Percentiles rank a stretch among this genome's conserved stretches.
Conservation (phyloP, 306 rosid species). For the Cyamopsis tetragonoloba region DNA sequence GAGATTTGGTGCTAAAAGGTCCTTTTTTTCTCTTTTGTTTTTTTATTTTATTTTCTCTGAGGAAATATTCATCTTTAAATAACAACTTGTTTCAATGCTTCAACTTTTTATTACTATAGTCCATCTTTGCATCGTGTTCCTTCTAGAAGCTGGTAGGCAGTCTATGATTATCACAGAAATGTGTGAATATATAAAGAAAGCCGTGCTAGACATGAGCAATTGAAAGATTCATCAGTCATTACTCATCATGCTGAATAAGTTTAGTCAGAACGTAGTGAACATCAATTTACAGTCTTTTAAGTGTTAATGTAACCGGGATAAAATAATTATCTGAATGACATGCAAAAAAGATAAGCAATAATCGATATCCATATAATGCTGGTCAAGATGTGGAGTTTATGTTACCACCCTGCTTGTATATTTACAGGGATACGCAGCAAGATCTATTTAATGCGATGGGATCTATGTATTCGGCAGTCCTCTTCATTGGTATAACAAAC, state of each 20-base stretch:
- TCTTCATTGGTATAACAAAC: conserved; percentile 87
- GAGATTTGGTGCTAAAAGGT: conserved; percentile 94
- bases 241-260: not conserved
- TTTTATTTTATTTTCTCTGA: not conserved
- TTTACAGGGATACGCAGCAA: conserved; percentile 73
- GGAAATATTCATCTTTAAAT: conserved; percentile 12
- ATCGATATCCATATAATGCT: not conserved
- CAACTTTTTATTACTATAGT: not conserved
- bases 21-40: not conserved
- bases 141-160: not conserved
- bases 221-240: conserved; percentile 10
- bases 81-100: not conserved
- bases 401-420: not conserved
- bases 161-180: not conserved
- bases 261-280: not conserved
- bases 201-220: conserved; percentile 3
- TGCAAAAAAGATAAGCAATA: not conserved
- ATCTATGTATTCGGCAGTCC: conserved; percentile 82
- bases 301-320: not conserved
- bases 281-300: conserved; percentile 4
- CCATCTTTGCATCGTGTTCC: conserved; percentile 9
- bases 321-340: not conserved
- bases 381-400: conserved; percentile 10
- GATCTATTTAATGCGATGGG: conserved; percentile 97
- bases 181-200: not conserved